phyloP scores from a whole-genome alignment of 352 stramenopile species.

The Globisporangium cystogenes region DNA sequence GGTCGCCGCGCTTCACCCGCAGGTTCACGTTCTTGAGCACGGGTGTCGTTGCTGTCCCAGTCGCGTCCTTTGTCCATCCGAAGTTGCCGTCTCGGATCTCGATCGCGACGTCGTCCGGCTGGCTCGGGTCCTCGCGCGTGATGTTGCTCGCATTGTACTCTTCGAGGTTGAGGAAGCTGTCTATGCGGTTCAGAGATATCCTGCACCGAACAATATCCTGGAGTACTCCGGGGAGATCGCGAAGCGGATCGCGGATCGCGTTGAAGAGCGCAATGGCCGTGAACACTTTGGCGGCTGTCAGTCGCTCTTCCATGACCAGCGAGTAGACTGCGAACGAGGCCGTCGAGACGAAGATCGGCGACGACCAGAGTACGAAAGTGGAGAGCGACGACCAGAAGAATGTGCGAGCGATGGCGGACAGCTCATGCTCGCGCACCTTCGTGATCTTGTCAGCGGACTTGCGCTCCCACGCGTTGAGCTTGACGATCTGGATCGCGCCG shows the following conservation, averaged over 20 bases:
- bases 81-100: slow-evolving; percentile 24
- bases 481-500: slow-evolving; percentile 92
- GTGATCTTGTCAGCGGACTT: slow-evolving; percentile 66
- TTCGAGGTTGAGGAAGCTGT: slow-evolving; percentile 16
- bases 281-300: slow-evolving; percentile 41
- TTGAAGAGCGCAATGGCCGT: slow-evolving; percentile 41
- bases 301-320: slow-evolving; percentile 17
- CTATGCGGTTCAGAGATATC: slow-evolving; percentile 24
- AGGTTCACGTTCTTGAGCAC: slow-evolving; percentile 42
- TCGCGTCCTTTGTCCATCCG: slow-evolving; percentile 14
- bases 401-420: slow-evolving; percentile 43
- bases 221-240: slow-evolving; percentile 17
- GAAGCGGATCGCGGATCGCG: slow-evolving; percentile 26
- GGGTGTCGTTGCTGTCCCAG: no score
- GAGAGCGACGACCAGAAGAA: slow-evolving; percentile 34
- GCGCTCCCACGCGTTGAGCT: slow-evolving; percentile 90
- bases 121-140: no score
- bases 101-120: slow-evolving; percentile 2
- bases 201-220: slow-evolving; percentile 21
- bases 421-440: slow-evolving; percentile 40
- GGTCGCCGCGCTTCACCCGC: slow-evolving; percentile 22
- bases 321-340: slow-evolving; percentile 30
- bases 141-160: slow-evolving; percentile 16
- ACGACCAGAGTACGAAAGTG: slow-evolving; percentile 23
- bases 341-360: slow-evolving; percentile 17